Evolutionary conservation across 2,329 filamentous ascomycete species (phyloP).

Genomic region (Cladosporium phlei): DNA sequence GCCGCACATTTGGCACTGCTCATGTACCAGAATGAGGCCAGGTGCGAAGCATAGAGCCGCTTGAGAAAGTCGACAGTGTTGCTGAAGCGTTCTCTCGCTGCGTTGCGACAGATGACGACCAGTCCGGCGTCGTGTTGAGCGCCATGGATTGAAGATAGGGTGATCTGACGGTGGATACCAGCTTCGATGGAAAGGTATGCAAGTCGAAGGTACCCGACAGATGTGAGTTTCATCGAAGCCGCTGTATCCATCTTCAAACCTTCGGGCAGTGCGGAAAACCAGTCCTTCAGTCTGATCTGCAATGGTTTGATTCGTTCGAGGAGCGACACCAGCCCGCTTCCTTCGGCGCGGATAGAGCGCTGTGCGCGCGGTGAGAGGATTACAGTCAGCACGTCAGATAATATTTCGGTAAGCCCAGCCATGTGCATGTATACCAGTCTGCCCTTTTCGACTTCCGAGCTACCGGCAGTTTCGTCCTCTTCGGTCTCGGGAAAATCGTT

Average conservation of each 20-base stretch:
- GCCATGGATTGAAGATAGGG: constrained; percentile 25
- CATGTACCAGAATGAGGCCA: constrained; percentile 47
- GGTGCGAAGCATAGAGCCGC: constrained; percentile 40
- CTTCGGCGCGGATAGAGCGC: constrained; percentile 16
- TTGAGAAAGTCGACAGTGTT: constrained; percentile 45
- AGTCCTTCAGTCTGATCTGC: constrained; percentile 24
- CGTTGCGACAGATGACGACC: constrained; percentile 37
- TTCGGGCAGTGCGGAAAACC: constrained; percentile 23
- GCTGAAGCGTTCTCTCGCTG: constrained; percentile 40
- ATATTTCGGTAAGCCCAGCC: constrained; percentile 23
- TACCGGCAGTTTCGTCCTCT: constrained; percentile 27
- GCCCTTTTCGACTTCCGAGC: constrained; percentile 27
- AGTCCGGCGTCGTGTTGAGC: constrained; percentile 27
- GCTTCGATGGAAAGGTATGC: constrained; percentile 45
- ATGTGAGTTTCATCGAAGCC: constrained; percentile 27
- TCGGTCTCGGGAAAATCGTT: constrained; percentile 30
- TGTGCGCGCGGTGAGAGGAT: constrained; percentile 23
- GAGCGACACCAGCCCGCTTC: constrained; percentile 17
- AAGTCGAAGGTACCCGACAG: constrained; percentile 41
- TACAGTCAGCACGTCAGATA: constrained; percentile 21
- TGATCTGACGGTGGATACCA: constrained; percentile 41
- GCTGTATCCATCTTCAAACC: constrained; percentile 25
- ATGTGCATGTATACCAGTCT: constrained; percentile 29
- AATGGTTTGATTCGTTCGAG: constrained; percentile 25
- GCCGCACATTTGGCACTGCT: constrained; percentile 41